Conservation (phyloP, 2,329 filamentous ascomycete species). For the Sclerotinia sclerotiorum region DNA sequence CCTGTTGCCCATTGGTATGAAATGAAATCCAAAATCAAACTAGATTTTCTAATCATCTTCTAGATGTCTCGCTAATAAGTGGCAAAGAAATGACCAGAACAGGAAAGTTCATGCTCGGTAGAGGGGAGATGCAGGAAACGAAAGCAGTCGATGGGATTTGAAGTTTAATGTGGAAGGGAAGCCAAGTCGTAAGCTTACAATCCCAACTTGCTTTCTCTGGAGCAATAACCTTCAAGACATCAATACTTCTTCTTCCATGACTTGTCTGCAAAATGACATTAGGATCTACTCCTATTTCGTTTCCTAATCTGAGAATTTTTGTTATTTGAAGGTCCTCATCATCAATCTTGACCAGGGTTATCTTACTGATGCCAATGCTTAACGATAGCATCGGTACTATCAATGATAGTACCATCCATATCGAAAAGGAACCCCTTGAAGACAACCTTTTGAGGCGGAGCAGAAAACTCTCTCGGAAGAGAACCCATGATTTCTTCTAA, state of each 20-base stretch:
- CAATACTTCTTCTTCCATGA: slow-evolving; percentile 87
- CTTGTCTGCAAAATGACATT: slow-evolving; percentile 83
- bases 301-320: slow-evolving; percentile 60
- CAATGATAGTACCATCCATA: slow-evolving; percentile 79
- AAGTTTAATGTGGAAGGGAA: neutral
- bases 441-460: slow-evolving; percentile 31
- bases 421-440: slow-evolving; percentile 51
- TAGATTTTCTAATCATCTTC: neutral
- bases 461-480: slow-evolving; percentile 27
- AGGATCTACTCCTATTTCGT: slow-evolving; percentile 82
- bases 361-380: slow-evolving; percentile 68
- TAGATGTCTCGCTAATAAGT: neutral
- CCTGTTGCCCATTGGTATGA: fast-evolving
- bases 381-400: slow-evolving; percentile 73
- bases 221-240: slow-evolving; percentile 75
- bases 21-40: neutral
- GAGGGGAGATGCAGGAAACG: neutral
- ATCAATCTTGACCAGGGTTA: neutral
- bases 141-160: neutral
- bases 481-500: slow-evolving; percentile 32
- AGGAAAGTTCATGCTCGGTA: neutral
- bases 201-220: slow-evolving; percentile 90
- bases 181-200: slow-evolving; percentile 58
- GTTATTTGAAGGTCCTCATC: neutral
- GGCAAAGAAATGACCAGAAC: neutral